These are phyloP conservation scores for Tirmania nivea DNA, from an alignment of 495 filamentous ascomycete genomes.

Conservation along the genomic window DNA sequence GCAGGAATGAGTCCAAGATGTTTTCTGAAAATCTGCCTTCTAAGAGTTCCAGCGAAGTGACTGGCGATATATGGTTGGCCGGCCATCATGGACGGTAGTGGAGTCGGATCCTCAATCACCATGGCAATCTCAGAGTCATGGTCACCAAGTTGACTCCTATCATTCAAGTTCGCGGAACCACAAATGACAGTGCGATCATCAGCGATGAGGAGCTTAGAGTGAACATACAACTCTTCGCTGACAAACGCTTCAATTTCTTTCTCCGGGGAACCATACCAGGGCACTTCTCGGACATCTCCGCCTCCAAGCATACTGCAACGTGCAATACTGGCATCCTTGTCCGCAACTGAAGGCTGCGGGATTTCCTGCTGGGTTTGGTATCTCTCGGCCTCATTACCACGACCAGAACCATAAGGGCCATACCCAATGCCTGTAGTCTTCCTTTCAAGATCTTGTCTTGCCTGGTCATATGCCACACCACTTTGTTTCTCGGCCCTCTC, in stretches of 20 bases:
- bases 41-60: slow-evolving; percentile 63
- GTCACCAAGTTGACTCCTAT: slow-evolving; percentile 69
- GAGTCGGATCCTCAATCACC: slow-evolving; percentile 53
- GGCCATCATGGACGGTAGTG: slow-evolving; percentile 48
- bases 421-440: slow-evolving; percentile 10
- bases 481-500: slow-evolving; percentile 38
- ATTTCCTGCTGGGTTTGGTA: background rate
- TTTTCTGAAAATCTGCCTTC: slow-evolving; percentile 72
- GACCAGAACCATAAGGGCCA: background rate
- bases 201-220: slow-evolving; percentile 82
- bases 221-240: slow-evolving; percentile 81
- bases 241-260: slow-evolving; percentile 76
- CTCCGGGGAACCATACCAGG: slow-evolving; percentile 54
- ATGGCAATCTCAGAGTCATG: slow-evolving; percentile 69
- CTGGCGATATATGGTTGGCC: slow-evolving; percentile 46
- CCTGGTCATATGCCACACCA: slow-evolving; percentile 49
- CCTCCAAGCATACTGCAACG: slow-evolving; percentile 72
- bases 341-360: background rate
- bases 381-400: background rate
- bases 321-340: slow-evolving; percentile 54
- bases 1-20: slow-evolving; percentile 66
- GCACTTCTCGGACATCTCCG: slow-evolving; percentile 49
- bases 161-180: slow-evolving; percentile 86
- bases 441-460: slow-evolving; percentile 22
- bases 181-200: slow-evolving; percentile 78